Evolutionary conservation across 768 basidiomycete species (phyloP).

Genomic region (Pleurotus ostreatus): DNA sequence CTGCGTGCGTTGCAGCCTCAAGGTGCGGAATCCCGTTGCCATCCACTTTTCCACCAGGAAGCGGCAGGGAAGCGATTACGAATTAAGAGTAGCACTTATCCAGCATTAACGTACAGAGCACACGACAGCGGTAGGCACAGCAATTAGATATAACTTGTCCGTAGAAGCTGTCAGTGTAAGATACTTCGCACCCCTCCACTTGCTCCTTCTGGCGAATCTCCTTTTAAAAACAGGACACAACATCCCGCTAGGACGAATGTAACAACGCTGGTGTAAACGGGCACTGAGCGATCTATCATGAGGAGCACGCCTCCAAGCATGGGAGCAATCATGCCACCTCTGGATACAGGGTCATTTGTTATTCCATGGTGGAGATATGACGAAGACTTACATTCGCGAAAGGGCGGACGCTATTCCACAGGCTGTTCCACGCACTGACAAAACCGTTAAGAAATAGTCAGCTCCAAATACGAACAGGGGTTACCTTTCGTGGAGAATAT

Average conservation of each 20-base stretch:
- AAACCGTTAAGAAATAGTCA: not conserved
- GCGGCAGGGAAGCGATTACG: too few species aligned
- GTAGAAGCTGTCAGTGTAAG: conserved; percentile 18
- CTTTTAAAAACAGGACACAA: conserved; percentile 58
- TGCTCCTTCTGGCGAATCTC: conserved; percentile 37
- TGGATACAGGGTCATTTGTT: conserved; percentile 25
- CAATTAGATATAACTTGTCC: too few species aligned
- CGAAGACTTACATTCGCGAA: conserved; percentile 65
- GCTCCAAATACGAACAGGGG: not conserved
- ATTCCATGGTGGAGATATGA: not conserved
- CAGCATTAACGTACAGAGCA: too few species aligned
- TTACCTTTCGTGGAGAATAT: conserved; percentile 77
- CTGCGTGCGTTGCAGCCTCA: too few species aligned
- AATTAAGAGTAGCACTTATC: too few species aligned
- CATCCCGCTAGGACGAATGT: conserved; percentile 61
- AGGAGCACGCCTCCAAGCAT: conserved; percentile 73
- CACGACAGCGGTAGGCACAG: too few species aligned
- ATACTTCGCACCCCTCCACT: conserved; percentile 19
- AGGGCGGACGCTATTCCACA: conserved; percentile 85
- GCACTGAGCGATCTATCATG: conserved; percentile 61
- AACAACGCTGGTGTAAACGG: conserved; percentile 71
- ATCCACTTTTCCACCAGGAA: too few species aligned
- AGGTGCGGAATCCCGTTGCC: too few species aligned
- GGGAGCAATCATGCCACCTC: conserved; percentile 88
- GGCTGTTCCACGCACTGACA: conserved; percentile 76